Percentiles rank a stretch among this genome's conserved stretches.
These are phyloP conservation scores for Dacryopinax spathularia DNA, from an alignment of 768 basidiomycete genomes.

Conservation along the genomic window DNA sequence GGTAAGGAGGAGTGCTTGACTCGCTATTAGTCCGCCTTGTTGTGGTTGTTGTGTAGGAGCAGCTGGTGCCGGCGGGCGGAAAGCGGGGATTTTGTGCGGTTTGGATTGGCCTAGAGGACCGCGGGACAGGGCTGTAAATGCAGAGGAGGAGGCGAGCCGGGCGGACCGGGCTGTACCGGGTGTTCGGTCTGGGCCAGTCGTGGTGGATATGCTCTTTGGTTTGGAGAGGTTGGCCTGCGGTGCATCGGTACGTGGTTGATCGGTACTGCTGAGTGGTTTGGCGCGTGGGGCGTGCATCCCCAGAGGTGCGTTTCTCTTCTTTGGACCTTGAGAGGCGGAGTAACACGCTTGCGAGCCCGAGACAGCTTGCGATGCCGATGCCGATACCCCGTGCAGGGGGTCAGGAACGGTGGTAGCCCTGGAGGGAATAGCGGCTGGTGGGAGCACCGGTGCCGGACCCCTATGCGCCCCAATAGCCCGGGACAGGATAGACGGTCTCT, in stretches of 20 bases:
- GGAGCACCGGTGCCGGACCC: background rate
- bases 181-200: background rate
- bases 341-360: background rate
- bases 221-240: background rate
- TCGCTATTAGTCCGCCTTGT: too few relatives aligned
- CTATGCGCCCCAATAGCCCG: too few relatives aligned
- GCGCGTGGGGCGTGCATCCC: background rate
- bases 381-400: too few relatives aligned
- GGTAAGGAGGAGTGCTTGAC: background rate
- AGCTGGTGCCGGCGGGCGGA: background rate
- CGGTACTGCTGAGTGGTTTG: background rate
- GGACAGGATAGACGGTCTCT: too few relatives aligned
- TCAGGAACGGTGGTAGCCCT: background rate
- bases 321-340: background rate
- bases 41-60: background rate
- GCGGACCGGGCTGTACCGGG: background rate
- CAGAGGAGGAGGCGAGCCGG: background rate
- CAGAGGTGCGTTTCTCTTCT: background rate
- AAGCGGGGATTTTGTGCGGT: background rate
- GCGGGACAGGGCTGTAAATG: background rate
- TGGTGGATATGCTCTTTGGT: background rate
- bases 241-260: background rate
- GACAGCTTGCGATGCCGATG: background rate
- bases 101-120: background rate
- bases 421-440: background rate